Evolutionary conservation across 2,329 filamentous ascomycete species (phyloP), one percentile per base, ranked within the genome.

Genomic region (Arthrinium puccinioides): DNA sequence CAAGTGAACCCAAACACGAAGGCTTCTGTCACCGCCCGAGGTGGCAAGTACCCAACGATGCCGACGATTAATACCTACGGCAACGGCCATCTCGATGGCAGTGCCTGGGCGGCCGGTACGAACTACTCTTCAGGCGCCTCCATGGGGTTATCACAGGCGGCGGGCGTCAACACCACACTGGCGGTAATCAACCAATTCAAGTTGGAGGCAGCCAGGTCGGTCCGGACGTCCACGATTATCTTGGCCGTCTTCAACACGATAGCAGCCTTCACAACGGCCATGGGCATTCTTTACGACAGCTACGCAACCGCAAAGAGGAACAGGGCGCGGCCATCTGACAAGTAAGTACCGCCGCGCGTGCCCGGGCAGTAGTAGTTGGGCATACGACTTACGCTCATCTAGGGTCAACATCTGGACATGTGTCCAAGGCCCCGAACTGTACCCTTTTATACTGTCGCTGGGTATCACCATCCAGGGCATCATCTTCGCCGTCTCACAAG

Each of bases 221-320:
- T 79, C 49, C 67, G 78, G 46, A 77, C 72, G 14, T 79, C 76
- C 18, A 75, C 74, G 29, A 71, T 81, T 39, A 75, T 80, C 42
- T 63, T 82, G 38, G 71, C 76, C 24, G 59, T 65, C 38, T 79
- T 81, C 60, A 82, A 82, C 54, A 66, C 74, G 16, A 52, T 78
- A 36, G 72, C 72, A 14, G 75, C 76, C 5, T 67, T 76, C 39
- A 64, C 66, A 14, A 76, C 75, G 6, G 70, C 72, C 9, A 45
- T 64, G 19, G 74, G 74, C 19, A 79, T 82, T 36, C 54, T 77
- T 27, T 72, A 70, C 53, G 72, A 79, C 43, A 70, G 67, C 45
- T 78, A 74, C 51, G 60, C 61, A 38, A 60, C 54, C 38, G 55
- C 61, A 15, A 69, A 60, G 55, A 61, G 61, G 47, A 63, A 43